Conservation (phyloP, 148 eudicot species). For the Cornus suecica region DNA sequence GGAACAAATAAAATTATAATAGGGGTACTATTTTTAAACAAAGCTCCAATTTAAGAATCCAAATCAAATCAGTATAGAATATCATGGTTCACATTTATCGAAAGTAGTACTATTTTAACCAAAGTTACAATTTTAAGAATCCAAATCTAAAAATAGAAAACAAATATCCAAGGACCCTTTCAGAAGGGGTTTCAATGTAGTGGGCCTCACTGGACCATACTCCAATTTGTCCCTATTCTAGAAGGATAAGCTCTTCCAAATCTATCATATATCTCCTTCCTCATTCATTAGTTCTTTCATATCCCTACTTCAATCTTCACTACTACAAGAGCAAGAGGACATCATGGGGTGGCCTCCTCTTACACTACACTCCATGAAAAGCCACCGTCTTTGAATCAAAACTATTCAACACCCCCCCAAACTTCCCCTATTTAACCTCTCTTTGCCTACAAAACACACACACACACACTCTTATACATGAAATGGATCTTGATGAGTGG, state of each 20-base stretch:
- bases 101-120: background rate
- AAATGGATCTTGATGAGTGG: conserved; percentile 92
- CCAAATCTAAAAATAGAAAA: background rate
- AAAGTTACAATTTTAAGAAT: background rate
- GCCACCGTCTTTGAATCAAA: conserved; percentile 15
- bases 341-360: background rate
- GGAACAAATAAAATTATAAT: too few species aligned
- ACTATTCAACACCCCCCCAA: background rate
- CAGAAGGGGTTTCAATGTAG: conserved; percentile 5
- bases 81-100: background rate
- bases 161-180: conserved; percentile 12
- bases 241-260: background rate
- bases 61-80: too few species aligned
- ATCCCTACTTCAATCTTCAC: background rate
- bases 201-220: conserved; percentile 17
- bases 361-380: conserved; percentile 10
- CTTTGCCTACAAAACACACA: background rate
- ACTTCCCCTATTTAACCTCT: background rate
- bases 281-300: too few species aligned
- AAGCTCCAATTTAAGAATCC: too few species aligned
- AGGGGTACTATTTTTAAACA: too few species aligned
- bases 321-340: conserved; percentile 3
- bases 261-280: background rate
- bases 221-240: background rate
- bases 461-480: background rate